These are phyloP conservation scores for Talaromyces sp. DNA, from an alignment of 2,329 filamentous ascomycete genomes.

Conservation along the genomic window DNA sequence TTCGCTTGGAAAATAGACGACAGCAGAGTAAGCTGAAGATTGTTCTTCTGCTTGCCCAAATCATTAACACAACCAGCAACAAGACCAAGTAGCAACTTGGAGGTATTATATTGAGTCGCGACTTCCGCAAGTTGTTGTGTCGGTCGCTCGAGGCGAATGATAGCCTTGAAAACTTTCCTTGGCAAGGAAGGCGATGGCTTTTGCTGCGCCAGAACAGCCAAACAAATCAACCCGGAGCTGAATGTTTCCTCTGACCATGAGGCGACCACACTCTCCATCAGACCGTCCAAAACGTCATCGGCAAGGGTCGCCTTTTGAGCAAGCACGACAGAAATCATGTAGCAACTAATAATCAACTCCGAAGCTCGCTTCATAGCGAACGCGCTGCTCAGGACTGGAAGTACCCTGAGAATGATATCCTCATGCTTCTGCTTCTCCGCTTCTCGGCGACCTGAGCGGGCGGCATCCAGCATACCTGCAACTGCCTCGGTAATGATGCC, in stretches of 20 bases:
- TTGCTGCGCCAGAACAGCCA: slow-evolving; percentile 81
- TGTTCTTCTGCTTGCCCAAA: slow-evolving; percentile 37
- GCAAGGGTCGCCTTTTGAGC: slow-evolving; percentile 79
- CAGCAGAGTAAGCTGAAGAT: slow-evolving; percentile 51
- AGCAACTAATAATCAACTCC: slow-evolving; percentile 81
- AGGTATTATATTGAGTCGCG: slow-evolving; percentile 35
- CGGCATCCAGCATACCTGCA: slow-evolving; percentile 76
- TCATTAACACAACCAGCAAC: slow-evolving; percentile 38
- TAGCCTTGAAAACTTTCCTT: slow-evolving; percentile 64
- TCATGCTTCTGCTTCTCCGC: slow-evolving; percentile 82
- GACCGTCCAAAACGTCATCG: slow-evolving; percentile 75
- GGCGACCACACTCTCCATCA: slow-evolving; percentile 85
- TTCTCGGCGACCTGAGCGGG: slow-evolving; percentile 72
- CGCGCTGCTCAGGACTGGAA: slow-evolving; percentile 74
- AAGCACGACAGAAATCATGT: slow-evolving; percentile 86
- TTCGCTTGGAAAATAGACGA: slow-evolving; percentile 38
- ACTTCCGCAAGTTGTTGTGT: slow-evolving; percentile 39
- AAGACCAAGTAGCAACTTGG: slow-evolving; percentile 41
- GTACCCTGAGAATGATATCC: slow-evolving; percentile 68
- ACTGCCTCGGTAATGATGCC: slow-evolving; percentile 83
- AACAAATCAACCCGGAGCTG: slow-evolving; percentile 73
- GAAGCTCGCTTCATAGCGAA: slow-evolving; percentile 74
- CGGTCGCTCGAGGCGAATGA: slow-evolving; percentile 39
- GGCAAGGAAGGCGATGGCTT: slow-evolving; percentile 71
- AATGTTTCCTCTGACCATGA: slow-evolving; percentile 77